Evolutionary conservation across 768 basidiomycete species (phyloP), one percentile per base, ranked within the genome.

Genomic region (Naganishia kalamii): DNA sequence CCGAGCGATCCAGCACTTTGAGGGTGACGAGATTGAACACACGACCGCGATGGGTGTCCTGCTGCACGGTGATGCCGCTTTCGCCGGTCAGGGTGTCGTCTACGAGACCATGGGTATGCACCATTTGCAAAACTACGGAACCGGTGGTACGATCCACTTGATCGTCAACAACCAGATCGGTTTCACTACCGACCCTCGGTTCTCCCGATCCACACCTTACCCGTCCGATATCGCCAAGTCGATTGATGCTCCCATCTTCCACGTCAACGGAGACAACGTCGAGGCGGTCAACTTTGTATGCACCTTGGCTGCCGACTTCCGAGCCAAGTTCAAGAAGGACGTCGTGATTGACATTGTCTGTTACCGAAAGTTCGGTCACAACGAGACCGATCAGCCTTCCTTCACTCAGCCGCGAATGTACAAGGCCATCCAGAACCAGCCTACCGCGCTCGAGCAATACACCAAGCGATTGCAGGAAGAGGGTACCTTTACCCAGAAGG

Each of bases 401-500:
- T 99, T 99, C 82, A 98, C 96, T 11, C 96, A 99, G 78, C 96
- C 96, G 7, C 84, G 90, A 69, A 99, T 98, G 96, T 99, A 99
- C 83, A 84, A 91, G 78, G 90, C 92, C 32, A 96, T 99, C 76
- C 86, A 87, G 80, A 88, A 90, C 72, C 92, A 98, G 79, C 89
- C 89, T 1, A 92, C 93, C 0, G 85, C 92, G 4, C 83, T 98
- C 60, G 88, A 90, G 7, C 85, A 91, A 76, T 99, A 99, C 81
- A 85, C 89, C 68, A 90, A 93, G 75, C 88, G 89, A 81, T 82
- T 99, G 54, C 84, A 90, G 72, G 87, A 86, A 60, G 90, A 96
- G 63, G 88, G 88, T 29, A 92, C 93, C 0, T 99, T 99, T 78
- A 93, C 92, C 33, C 88, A 91, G 78, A 87, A 88, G 79, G 93